These are phyloP conservation scores for Candida berthetii DNA, from an alignment of 805 yeast genomes.

Conservation along the genomic window DNA sequence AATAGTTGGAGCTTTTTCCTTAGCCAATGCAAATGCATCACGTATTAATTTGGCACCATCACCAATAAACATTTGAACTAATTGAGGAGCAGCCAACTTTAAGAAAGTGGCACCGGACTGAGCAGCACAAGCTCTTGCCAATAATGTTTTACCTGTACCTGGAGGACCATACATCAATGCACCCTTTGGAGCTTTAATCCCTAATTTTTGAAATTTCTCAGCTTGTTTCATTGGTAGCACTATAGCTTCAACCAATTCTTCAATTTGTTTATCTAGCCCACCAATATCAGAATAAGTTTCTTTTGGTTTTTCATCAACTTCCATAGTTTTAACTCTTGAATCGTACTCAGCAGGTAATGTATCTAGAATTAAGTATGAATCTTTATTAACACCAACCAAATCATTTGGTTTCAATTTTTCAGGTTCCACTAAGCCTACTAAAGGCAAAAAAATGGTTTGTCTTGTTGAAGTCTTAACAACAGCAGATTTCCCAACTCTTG, in stretches of 20 bases:
- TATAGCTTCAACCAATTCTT: slow-evolving; percentile 96
- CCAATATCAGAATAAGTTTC: slow-evolving; percentile 98
- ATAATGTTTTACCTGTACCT: slow-evolving; percentile 95
- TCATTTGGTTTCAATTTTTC: slow-evolving; percentile 94
- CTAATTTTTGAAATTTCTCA: slow-evolving; percentile 88
- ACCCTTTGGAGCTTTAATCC: slow-evolving; percentile 97
- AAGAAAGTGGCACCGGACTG: slow-evolving; percentile 96
- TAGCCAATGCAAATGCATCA: slow-evolving; percentile 95
- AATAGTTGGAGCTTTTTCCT: slow-evolving; percentile 97
- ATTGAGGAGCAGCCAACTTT: slow-evolving; percentile 95
- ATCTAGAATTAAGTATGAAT: slow-evolving; percentile 87
- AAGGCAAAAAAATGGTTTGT: slow-evolving; percentile 93
- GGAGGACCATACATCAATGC: slow-evolving; percentile 99
- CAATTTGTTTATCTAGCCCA: slow-evolving; percentile 96
- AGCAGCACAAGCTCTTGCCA: slow-evolving; percentile 99
- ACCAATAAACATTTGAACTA: slow-evolving; percentile 97
- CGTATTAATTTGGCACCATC: slow-evolving; percentile 98
- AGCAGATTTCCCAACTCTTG: slow-evolving; percentile 93
- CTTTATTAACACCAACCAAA: slow-evolving; percentile 95
- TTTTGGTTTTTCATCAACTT: slow-evolving; percentile 97
- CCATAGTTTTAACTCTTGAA: slow-evolving; percentile 98
- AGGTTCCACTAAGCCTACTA: slow-evolving; percentile 93
- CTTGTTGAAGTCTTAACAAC: slow-evolving; percentile 96
- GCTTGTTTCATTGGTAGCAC: slow-evolving; percentile 98
- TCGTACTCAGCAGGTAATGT: slow-evolving; percentile 97